A percentile compares a stretch with the other conserved stretches of the same genome.
These are phyloP conservation scores for Plasmodium ovale DNA, from an alignment of 169 alveolate species.

Conservation along the genomic window DNA sequence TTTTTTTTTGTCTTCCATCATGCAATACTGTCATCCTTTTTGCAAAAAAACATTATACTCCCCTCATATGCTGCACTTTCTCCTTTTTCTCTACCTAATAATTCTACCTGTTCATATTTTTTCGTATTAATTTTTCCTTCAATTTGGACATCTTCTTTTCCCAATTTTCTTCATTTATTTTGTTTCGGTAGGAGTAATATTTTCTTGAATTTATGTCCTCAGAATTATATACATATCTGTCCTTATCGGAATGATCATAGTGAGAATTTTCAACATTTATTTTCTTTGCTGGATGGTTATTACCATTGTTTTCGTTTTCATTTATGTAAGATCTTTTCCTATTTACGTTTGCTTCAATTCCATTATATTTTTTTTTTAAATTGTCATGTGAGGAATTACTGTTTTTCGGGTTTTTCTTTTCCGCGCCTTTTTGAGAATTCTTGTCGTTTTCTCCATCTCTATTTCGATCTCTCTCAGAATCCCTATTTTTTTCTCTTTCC, in stretches of 20 bases:
- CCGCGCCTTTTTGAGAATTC: neutral
- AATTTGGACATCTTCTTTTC: conserved; percentile 72
- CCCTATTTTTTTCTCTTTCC: conserved; percentile 4
- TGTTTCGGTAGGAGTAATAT: conserved; percentile 3
- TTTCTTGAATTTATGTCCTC: conserved; percentile 27
- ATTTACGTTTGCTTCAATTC: conserved; percentile 11
- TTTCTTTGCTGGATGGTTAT: conserved; percentile 15
- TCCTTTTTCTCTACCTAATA: neutral
- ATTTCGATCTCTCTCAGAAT: conserved; percentile 8
- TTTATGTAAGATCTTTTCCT: conserved; percentile 20
- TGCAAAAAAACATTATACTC: neutral
- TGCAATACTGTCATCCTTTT: neutral
- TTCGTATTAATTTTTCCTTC: conserved; percentile 53
- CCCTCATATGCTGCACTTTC: no score
- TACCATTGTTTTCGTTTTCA: conserved; percentile 29
- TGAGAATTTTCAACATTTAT: conserved; percentile 18
- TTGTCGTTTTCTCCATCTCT: conserved; percentile 10
- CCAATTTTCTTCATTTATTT: conserved; percentile 62
- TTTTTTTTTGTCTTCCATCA: neutral
- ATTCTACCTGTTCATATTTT: conserved; percentile 32
- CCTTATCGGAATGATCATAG: conserved; percentile 16
- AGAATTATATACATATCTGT: conserved; percentile 22
- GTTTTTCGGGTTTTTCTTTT: neutral
- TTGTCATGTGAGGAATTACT: neutral
- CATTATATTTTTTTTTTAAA: conserved; percentile 22